phyloP scores from a whole-genome alignment of 768 basidiomycete species.

The Serendipita sp. region DNA sequence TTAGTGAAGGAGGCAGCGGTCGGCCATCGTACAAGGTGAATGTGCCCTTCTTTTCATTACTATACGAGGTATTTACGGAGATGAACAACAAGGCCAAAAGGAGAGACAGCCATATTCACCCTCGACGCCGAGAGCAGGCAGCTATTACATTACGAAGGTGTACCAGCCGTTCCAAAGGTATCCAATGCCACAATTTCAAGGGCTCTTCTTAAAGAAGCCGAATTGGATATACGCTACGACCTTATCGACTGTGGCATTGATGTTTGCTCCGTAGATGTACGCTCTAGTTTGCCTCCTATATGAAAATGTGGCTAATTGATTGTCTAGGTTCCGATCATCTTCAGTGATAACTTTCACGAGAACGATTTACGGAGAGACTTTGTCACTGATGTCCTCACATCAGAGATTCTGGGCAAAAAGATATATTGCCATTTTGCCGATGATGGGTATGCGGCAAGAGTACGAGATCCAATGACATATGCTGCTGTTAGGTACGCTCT shows the following conservation, averaged over 20 bases:
- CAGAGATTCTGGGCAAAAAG: constrained; percentile 86
- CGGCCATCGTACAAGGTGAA: constrained; percentile 56
- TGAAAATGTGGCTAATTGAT: neutral
- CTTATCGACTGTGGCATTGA: constrained; percentile 81
- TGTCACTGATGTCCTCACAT: constrained; percentile 84
- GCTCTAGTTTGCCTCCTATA: constrained; percentile 20
- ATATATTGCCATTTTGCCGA: constrained; percentile 82
- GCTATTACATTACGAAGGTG: constrained; percentile 72
- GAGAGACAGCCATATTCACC: constrained; percentile 64
- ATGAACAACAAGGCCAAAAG: constrained; percentile 35
- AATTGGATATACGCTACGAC: constrained; percentile 78
- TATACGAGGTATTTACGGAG: neutral
- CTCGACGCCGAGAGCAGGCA: constrained; percentile 60
- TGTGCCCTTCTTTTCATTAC: neutral
- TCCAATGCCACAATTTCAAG: constrained; percentile 53
- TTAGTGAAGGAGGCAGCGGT: constrained; percentile 67
- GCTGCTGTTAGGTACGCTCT: constrained; percentile 60
- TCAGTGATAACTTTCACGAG: constrained; percentile 98
- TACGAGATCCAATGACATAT: constrained; percentile 84
- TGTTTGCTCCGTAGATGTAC: constrained; percentile 82
- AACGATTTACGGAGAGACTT: constrained; percentile 84
- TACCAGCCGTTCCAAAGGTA: constrained; percentile 52
- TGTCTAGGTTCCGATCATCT: constrained; percentile 77
- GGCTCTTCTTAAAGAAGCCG: constrained; percentile 57
- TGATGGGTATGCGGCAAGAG: constrained; percentile 83